Base-by-base conservation (phyloP, 495 filamentous ascomycete species). In the Chaetomium tenue region DNA sequence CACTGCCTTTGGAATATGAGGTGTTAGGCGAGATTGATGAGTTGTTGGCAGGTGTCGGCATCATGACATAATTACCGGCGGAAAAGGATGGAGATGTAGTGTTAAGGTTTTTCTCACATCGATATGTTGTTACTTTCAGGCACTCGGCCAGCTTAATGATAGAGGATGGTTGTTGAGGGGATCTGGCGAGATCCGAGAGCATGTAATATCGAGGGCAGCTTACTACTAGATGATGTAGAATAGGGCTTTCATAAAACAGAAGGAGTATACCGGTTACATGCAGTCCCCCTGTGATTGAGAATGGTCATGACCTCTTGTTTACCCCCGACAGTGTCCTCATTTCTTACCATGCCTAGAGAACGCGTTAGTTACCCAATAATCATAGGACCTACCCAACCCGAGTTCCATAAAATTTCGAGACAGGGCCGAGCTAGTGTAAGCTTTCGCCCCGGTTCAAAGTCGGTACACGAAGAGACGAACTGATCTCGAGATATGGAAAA, bases 191-290 rank as follows among this genome's bases (percentile, higher is more conserved):
- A 44, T 28, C n/a, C n/a, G 58, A 39, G 18, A 68, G 61, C 54
- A 68, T 66, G 30, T 55, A 20, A 54, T 66, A 72, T 40, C 54
- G 61, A 28, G 66, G 70, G 62, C 68, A 72, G 68, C 55, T 68
- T 70, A 70, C 63, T 61, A 66, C 64, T 66, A 72, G 63, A 61
- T 68, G 52, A 66, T 72, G 70, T 65, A 70, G 62, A 70, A 64
- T 70, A 72, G 61, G 57, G 56, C 39, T 70, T 68, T 66, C 42
- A 57, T 66, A 66, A 53, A 60, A 64, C 61, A 58, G 51, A 33
- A 60, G 40, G 46, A 28, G 47, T 51, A 59, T 37, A 40, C 52
- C 44, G 15, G 39, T 28, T 25, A 23, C 2, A 42, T 50, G 46
- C 3, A 20, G 40, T 37, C 5, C 33, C 40, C 3, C 18, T 18